These are phyloP conservation scores for Ballota nigra DNA, from an alignment of 257 asterid species.

Conservation along the genomic window DNA sequence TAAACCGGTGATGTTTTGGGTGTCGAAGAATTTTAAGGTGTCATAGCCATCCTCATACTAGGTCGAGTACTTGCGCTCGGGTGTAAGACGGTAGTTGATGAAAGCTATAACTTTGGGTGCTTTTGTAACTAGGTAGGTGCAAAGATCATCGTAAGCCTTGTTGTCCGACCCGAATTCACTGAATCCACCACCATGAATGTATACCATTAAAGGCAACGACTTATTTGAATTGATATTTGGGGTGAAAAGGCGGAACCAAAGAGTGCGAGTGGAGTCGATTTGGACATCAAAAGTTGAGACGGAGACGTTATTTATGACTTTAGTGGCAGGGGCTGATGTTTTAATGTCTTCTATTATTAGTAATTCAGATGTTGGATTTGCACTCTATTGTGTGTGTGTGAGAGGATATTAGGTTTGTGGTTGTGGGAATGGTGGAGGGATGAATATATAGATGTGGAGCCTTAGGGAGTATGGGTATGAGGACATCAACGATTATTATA, in stretches of 20 bases:
- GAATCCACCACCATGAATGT: slow-evolving; percentile 51
- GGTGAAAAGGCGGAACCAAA: slow-evolving; percentile 19
- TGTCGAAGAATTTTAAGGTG: slow-evolving; percentile 35
- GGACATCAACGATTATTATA: too few relatives aligned
- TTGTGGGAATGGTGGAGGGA: too few relatives aligned
- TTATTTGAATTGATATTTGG: neutral
- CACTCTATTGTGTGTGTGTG: too few relatives aligned
- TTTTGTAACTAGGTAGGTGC: slow-evolving; percentile 31
- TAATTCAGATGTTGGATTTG: too few relatives aligned
- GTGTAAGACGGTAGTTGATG: slow-evolving; percentile 41
- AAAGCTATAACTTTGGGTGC: slow-evolving; percentile 35
- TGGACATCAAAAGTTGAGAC: neutral
- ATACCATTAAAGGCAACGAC: slow-evolving; percentile 33
- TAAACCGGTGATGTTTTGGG: neutral
- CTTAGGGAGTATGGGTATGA: too few relatives aligned
- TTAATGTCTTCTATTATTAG: too few relatives aligned
- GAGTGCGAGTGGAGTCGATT: neutral
- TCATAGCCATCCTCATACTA: slow-evolving; percentile 39
- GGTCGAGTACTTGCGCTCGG: slow-evolving; percentile 36
- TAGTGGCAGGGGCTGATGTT: slow-evolving; percentile 17
- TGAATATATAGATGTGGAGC: too few relatives aligned
- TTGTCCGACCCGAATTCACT: slow-evolving; percentile 18
- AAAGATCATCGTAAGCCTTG: slow-evolving; percentile 17
- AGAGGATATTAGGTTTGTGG: too few relatives aligned
- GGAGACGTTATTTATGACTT: slow-evolving; percentile 2